A percentile compares a stretch with the other conserved stretches of the same genome.
These are phyloP conservation scores for Prunus mongolica DNA, from an alignment of 306 rosid genomes.

Conservation along the genomic window DNA sequence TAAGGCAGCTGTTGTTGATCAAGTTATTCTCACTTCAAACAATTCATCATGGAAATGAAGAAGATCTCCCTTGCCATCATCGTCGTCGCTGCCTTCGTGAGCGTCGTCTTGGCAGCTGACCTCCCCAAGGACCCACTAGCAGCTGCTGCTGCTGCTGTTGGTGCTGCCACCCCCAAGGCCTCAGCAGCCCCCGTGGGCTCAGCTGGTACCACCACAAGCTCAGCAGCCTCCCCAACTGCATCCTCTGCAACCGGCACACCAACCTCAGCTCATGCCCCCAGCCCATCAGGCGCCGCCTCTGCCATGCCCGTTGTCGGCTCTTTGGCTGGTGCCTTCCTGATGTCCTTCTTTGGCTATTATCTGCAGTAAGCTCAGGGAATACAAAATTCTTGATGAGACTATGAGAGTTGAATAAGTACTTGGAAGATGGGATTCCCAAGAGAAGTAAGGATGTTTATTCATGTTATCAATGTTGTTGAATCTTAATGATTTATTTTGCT, in stretches of 20 bases:
- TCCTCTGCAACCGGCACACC: not conserved
- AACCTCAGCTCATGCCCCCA: constrained; percentile 8
- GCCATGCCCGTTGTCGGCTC: not conserved
- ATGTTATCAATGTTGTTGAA: not conserved
- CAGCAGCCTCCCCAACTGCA: not conserved
- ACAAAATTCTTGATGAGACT: not conserved
- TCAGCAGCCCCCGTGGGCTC: not conserved
- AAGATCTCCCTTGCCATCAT: constrained; percentile 7
- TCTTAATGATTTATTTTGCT: not conserved
- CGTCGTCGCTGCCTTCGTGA: constrained; percentile 1
- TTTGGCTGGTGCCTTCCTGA: not conserved
- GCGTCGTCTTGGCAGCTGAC: not conserved
- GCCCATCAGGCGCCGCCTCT: not conserved
- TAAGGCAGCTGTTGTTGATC: not conserved
- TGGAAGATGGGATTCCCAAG: not conserved
- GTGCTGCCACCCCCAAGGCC: not conserved
- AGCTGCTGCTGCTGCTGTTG: not conserved
- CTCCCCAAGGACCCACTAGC: not conserved
- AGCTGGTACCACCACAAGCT: not conserved
- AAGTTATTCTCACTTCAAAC: not conserved
- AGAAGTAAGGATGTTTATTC: not conserved
- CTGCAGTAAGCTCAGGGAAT: constrained; percentile 30
- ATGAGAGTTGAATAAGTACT: not conserved
- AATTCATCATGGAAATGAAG: constrained; percentile 17
- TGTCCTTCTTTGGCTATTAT: constrained; percentile 19